These are phyloP conservation scores for Tolypocladium tundrense DNA, from an alignment of 2,329 filamentous ascomycete genomes.

Conservation along the genomic window DNA sequence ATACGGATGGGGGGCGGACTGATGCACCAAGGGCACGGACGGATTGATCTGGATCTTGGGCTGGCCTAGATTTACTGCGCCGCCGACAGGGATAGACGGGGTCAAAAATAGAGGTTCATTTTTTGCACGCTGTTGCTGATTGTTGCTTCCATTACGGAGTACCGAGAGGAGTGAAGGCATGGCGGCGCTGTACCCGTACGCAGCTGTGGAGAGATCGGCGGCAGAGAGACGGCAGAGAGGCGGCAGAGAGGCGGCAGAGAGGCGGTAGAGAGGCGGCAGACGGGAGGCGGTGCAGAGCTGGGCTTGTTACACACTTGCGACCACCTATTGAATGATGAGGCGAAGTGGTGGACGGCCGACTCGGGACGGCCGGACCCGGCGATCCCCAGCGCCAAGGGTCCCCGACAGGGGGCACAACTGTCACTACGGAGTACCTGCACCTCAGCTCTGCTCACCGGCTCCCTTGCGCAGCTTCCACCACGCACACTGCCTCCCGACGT, in stretches of 20 bases:
- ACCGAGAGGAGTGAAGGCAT: no score
- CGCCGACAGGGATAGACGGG: neutral
- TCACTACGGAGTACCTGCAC: no score
- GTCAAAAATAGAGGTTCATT: neutral
- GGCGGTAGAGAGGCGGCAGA: neutral
- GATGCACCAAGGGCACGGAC: neutral
- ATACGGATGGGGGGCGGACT: neutral
- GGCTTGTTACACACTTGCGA: neutral
- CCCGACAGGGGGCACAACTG: neutral
- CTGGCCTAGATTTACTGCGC: constrained; percentile 1
- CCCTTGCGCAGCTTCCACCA: neutral
- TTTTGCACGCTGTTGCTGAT: neutral
- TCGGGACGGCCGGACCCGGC: no score
- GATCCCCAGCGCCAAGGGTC: neutral
- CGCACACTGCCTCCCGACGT: neutral
- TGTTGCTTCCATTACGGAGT: no score
- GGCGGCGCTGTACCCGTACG: no score
- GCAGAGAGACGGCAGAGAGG: neutral
- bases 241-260: neutral
- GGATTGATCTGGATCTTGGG: constrained; percentile 3
- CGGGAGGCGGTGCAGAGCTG: neutral
- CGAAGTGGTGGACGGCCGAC: no score
- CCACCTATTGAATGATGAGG: neutral
- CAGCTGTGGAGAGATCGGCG: neutral
- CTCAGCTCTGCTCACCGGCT: neutral